Evolutionary conservation across 2,329 filamentous ascomycete genomes (phyloP).

Genomic region (Paraconiothyrium brasiliense): DNA sequence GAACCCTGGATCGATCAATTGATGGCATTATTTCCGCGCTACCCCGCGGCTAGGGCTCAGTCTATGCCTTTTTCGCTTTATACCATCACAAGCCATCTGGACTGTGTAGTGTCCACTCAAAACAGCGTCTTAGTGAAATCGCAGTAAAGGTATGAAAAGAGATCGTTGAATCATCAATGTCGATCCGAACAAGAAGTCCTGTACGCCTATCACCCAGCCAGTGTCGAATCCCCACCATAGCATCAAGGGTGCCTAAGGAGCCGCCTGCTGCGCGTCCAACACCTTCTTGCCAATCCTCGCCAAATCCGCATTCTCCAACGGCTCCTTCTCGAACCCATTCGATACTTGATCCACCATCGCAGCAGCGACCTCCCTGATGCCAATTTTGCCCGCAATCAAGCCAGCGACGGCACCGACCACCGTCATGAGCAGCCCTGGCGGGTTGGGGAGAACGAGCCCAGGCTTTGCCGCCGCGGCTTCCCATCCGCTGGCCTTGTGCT

Average conservation of each 20-base stretch:
- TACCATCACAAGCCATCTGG: not conserved
- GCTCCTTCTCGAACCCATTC: constrained; percentile 16
- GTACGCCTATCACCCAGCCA: not conserved
- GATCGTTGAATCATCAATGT: not conserved
- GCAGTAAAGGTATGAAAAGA: not conserved
- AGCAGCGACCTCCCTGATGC: constrained; percentile 5
- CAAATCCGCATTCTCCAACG: constrained; percentile 17
- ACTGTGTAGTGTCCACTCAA: not conserved
- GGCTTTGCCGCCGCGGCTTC: constrained; percentile 15
- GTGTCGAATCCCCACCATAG: not conserved
- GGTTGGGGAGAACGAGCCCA: constrained; percentile 11
- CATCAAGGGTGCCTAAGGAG: not conserved
- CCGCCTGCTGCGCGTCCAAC: not conserved
- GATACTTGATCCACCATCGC: constrained; percentile 12
- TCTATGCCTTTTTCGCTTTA: not conserved
- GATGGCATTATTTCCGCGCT: not conserved
- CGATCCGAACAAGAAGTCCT: not conserved
- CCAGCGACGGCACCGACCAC: constrained; percentile 3
- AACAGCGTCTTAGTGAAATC: not conserved
- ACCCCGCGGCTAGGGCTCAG: constrained; percentile 4
- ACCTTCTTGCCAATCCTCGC: constrained; percentile 9
- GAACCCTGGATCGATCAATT: not conserved
- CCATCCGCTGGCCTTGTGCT: constrained; percentile 14
- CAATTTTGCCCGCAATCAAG: constrained; percentile 9
- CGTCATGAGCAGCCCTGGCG: constrained; percentile 7